These are phyloP conservation scores for Malus orientalis DNA, from an alignment of 306 rosid species.

Conservation along the genomic window DNA sequence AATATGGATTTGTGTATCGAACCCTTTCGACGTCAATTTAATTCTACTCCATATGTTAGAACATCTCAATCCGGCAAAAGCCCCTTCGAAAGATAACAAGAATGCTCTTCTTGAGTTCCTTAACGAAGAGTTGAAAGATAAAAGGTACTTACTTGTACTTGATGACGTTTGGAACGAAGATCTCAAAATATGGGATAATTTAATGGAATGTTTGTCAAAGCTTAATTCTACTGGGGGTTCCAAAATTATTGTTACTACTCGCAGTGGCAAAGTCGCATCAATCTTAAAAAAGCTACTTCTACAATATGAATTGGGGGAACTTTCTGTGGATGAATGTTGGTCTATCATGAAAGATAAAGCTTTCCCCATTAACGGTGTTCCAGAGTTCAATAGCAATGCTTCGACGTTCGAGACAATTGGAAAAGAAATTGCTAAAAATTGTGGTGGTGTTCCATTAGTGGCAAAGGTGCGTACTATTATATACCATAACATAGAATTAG, in stretches of 20 bases:
- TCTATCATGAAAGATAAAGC: background rate
- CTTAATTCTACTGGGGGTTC: fast-evolving
- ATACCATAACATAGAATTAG: too few relatives aligned
- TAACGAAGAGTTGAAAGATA: background rate
- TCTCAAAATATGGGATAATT: fast-evolving
- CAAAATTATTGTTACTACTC: background rate
- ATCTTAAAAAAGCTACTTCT: background rate
- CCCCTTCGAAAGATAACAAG: too few relatives aligned
- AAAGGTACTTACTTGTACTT: background rate
- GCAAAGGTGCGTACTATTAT: background rate
- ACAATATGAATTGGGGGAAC: fast-evolving
- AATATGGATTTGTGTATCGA: background rate
- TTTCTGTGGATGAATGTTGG: background rate
- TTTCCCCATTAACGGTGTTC: fast-evolving
- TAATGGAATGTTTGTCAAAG: background rate
- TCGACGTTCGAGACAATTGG: background rate
- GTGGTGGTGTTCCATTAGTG: background rate
- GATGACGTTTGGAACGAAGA: background rate
- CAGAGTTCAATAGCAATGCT: too few relatives aligned
- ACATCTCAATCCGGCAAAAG: fast-evolving
- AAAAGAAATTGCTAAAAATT: background rate
- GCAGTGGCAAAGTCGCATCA: fast-evolving
- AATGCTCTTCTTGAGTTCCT: too few relatives aligned
- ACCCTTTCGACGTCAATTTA: fast-evolving
- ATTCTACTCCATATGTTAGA: fast-evolving